These are phyloP conservation scores for Herpotrichia juniperi DNA, from an alignment of 2,329 filamentous ascomycete genomes.

Conservation along the genomic window DNA sequence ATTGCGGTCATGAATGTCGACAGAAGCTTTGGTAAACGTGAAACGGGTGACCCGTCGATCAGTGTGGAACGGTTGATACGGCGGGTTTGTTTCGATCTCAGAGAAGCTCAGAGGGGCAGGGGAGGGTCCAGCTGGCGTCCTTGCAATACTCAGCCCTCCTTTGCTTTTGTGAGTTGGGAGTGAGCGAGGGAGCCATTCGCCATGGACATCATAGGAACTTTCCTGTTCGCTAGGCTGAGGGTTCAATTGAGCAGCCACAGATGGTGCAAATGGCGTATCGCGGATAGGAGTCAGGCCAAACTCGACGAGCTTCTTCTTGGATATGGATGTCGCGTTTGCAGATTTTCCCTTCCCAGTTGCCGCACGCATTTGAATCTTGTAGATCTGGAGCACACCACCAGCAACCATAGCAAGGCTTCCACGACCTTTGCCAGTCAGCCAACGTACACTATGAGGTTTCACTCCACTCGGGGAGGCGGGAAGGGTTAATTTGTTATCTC, in stretches of 20 bases:
- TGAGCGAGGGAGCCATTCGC: constrained; percentile 42
- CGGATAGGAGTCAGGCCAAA: constrained; percentile 69
- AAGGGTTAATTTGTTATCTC: constrained; percentile 75
- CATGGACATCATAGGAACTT: constrained; percentile 29
- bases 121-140: constrained; percentile 16
- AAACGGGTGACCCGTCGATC: constrained; percentile 83
- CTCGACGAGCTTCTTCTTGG: constrained; percentile 68
- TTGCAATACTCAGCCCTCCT: constrained; percentile 6
- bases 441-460: constrained; percentile 66
- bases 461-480: constrained; percentile 62
- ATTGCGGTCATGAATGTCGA: constrained; percentile 25
- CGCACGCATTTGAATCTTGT: constrained; percentile 61
- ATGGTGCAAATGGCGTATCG: constrained; percentile 55
- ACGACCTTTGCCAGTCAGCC: constrained; percentile 67
- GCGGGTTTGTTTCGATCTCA: constrained; percentile 93
- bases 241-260: constrained; percentile 35
- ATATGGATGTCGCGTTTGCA: constrained; percentile 51
- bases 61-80: constrained; percentile 95
- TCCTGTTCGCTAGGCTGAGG: constrained; percentile 34
- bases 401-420: constrained; percentile 70
- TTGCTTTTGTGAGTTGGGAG: constrained; percentile 31
- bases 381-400: constrained; percentile 69
- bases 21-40: constrained; percentile 59
- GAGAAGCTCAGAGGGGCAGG: constrained; percentile 67
- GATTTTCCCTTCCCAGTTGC: constrained; percentile 46